These are phyloP conservation scores for Cercophora samala DNA, from an alignment of 495 filamentous ascomycete genomes.

Conservation along the genomic window DNA sequence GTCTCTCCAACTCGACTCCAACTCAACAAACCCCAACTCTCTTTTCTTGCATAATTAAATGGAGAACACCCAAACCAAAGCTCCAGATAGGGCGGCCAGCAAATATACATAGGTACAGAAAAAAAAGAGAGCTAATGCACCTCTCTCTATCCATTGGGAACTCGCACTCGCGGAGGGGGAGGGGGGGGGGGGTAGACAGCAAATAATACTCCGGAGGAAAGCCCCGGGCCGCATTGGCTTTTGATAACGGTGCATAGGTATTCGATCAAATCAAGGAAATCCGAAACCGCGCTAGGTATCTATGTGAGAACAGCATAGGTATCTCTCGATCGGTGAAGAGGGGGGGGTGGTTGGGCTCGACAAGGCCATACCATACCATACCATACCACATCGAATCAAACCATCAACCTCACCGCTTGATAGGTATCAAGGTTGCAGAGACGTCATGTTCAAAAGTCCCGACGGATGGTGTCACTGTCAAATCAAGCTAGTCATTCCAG, in stretches of 20 bases:
- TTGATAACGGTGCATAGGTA: no score
- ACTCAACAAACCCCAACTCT: no score
- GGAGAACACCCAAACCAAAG: no score
- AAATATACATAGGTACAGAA: not conserved
- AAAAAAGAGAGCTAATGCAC: not conserved
- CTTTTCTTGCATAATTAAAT: no score
- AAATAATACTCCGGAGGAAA: not conserved
- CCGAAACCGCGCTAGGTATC: not conserved
- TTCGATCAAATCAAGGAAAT: not conserved
- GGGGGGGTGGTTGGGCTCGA: not conserved
- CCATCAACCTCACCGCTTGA: not conserved
- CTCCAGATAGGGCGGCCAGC: no score
- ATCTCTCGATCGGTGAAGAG: not conserved
- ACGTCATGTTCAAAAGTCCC: not conserved
- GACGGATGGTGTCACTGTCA: not conserved
- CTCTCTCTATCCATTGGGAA: no score
- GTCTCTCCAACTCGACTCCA: not conserved
- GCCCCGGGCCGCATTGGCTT: no score
- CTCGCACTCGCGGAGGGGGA: not conserved
- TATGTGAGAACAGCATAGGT: no score
- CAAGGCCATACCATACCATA: not conserved
- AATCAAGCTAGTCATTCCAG: not conserved
- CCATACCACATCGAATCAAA: not conserved
- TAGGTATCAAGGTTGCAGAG: not conserved
- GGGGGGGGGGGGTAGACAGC: not conserved